Evolutionary conservation across 305 asterid genomes (phyloP).

Genomic region (Solanum hybrid): DNA sequence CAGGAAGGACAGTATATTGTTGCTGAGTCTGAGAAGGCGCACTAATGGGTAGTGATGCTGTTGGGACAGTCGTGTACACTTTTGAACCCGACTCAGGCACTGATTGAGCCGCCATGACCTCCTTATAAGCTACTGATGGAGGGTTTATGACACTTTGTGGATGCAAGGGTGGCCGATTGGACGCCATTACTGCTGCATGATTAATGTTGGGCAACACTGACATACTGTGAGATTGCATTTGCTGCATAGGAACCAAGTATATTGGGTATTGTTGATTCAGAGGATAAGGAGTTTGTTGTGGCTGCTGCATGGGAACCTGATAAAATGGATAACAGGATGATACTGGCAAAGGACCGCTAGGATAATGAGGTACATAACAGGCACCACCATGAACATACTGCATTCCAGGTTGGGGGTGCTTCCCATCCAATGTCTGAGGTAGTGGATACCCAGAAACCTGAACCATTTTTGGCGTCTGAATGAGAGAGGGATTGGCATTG

Average conservation of each 20-base stretch:
- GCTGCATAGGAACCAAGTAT: conserved; percentile 41
- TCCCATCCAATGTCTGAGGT: conserved; percentile 41
- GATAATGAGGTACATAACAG: conserved; percentile 45
- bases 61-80: conserved; percentile 18
- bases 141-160: conserved; percentile 27
- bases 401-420: conserved; percentile 36
- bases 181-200: conserved; percentile 19
- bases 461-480: conserved; percentile 26
- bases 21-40: conserved; percentile 33
- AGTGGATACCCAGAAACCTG: conserved; percentile 36
- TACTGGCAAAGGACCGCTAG: conserved; percentile 30
- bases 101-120: conserved; percentile 27
- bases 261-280: conserved; percentile 55
- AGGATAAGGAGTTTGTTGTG: conserved; percentile 29
- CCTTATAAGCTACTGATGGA: conserved; percentile 31
- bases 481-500: conserved; percentile 22
- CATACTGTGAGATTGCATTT: conserved; percentile 45
- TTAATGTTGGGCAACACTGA: conserved; percentile 26
- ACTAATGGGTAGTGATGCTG: conserved; percentile 18
- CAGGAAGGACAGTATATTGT: conserved; percentile 27
- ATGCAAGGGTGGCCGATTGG: conserved; percentile 38
- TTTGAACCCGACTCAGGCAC: conserved; percentile 32
- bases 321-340: conserved; percentile 57
- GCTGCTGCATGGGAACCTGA: conserved; percentile 53
- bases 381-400: conserved; percentile 49